phyloP scores from a whole-genome alignment of 192 early-diverging fungal species.

The Chytriomyces hyalinus region DNA sequence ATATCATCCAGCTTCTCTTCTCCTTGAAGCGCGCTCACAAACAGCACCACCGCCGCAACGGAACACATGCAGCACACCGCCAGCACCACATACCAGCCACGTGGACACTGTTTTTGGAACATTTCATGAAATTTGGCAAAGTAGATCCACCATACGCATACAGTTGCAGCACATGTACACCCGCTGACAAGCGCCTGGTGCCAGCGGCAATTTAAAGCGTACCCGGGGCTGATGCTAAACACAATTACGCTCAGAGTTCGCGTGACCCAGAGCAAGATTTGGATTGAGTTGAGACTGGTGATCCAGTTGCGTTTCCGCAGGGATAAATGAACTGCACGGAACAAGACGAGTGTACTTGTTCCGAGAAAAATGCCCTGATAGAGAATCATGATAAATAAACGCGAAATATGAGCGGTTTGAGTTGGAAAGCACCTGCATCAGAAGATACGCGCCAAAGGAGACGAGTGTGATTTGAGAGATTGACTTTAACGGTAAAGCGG shows the following conservation, averaged over 20 bases:
- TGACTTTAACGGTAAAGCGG: too few relatives aligned
- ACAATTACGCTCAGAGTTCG: neutral
- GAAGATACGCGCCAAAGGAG: too few relatives aligned
- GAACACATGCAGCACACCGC: too few relatives aligned
- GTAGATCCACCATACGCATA: conserved; percentile 7
- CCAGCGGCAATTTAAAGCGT: neutral
- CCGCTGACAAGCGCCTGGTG: neutral
- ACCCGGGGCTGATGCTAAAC: neutral
- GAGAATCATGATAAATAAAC: too few relatives aligned
- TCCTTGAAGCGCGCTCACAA: too few relatives aligned
- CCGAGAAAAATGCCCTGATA: conserved; percentile 7
- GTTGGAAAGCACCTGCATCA: too few relatives aligned
- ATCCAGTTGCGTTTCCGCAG: conserved; percentile 8
- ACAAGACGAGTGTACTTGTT: conserved; percentile 1
- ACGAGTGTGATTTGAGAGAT: too few relatives aligned
- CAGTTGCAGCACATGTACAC: neutral
- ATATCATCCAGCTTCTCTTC: too few relatives aligned
- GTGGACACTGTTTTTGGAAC: neutral
- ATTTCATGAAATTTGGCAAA: conserved; percentile 4
- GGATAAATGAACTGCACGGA: neutral
- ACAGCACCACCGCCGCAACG: too few relatives aligned
- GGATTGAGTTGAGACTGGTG: neutral
- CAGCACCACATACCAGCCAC: too few relatives aligned
- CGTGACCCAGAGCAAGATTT: neutral
- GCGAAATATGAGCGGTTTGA: too few relatives aligned